phyloP scores from a whole-genome alignment of 192 early-diverging fungal genomes.

The Glomus cerebriforme region DNA sequence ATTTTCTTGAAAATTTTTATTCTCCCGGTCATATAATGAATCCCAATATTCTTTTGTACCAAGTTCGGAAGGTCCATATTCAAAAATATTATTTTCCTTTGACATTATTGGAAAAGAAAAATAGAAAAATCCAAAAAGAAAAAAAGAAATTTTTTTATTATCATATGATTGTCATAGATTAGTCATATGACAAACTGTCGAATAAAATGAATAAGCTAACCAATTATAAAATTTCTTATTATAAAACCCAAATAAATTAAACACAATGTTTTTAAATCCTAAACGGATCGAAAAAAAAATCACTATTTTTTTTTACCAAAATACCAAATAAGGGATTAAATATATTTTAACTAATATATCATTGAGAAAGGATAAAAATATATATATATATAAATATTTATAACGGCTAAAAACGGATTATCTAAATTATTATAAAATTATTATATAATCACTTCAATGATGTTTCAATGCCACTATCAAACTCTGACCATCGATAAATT shows the following conservation, averaged over 20 bases:
- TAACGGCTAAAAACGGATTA: no score
- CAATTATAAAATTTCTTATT: no score
- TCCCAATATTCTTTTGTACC: constrained; percentile 82
- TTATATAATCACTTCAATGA: background rate
- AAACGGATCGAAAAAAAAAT: no score
- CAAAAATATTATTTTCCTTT: background rate
- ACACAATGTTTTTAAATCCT: no score
- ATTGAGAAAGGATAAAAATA: background rate
- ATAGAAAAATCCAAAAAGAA: background rate
- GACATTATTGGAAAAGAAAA: background rate
- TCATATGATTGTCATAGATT: no score
- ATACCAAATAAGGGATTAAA: no score
- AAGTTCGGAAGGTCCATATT: constrained; percentile 43
- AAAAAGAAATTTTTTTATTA: background rate
- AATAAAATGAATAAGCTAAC: no score
- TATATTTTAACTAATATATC: no score
- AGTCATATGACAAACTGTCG: no score
- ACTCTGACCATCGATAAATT: background rate
- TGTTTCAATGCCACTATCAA: constrained; percentile 15
- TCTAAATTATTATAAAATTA: no score
- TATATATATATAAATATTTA: background rate
- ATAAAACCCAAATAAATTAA: no score
- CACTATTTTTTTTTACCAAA: no score
- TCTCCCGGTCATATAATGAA: constrained; percentile 76
- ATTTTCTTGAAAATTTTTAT: constrained; percentile 74